Evolutionary conservation across 2,329 filamentous ascomycete species (phyloP).

Genomic region (Cryphonectria parasitica): DNA sequence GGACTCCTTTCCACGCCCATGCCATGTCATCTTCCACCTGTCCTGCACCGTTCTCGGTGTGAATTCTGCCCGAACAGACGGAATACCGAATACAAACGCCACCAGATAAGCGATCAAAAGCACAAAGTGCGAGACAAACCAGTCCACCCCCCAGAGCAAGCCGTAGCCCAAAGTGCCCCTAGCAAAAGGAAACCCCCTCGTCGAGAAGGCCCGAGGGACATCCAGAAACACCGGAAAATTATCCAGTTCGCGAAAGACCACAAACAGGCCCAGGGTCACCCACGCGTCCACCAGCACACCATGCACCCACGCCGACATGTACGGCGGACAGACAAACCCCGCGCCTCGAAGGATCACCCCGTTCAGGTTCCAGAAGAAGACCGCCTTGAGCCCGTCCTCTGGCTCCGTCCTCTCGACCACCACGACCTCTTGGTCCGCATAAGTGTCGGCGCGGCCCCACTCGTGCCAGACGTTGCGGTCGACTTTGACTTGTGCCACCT

Average conservation of each 20-base stretch:
- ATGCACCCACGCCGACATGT: conserved; percentile 29
- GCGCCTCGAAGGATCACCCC: conserved; percentile 41
- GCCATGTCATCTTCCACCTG: conserved; percentile 3
- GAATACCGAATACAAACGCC: conserved; percentile 20
- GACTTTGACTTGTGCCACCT: conserved; percentile 41
- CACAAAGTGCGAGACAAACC: conserved; percentile 18
- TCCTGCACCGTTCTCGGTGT: conserved; percentile 17
- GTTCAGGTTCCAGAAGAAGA: conserved; percentile 57
- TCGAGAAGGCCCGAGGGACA: conserved; percentile 34
- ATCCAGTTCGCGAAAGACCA: conserved; percentile 37
- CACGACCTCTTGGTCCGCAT: conserved; percentile 41
- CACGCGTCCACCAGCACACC: conserved; percentile 34
- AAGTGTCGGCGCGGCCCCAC: conserved; percentile 46
- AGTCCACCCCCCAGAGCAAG: conserved; percentile 18
- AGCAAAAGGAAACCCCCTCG: conserved; percentile 30
- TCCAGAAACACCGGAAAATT: conserved; percentile 39
- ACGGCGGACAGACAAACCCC: conserved; percentile 13
- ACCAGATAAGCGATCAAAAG: conserved; percentile 15
- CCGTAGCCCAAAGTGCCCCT: conserved; percentile 28
- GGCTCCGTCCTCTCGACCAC: conserved; percentile 54
- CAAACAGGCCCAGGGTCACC: conserved; percentile 37
- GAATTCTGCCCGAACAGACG: conserved; percentile 25
- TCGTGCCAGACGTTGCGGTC: conserved; percentile 46
- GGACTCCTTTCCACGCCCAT: neutral
- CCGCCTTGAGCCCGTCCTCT: conserved; percentile 47